A percentile compares a stretch with the other conserved stretches of the same genome.
phyloP scores from a whole-genome alignment of 805 yeast species.

The Wickerhamiella parazyma region DNA sequence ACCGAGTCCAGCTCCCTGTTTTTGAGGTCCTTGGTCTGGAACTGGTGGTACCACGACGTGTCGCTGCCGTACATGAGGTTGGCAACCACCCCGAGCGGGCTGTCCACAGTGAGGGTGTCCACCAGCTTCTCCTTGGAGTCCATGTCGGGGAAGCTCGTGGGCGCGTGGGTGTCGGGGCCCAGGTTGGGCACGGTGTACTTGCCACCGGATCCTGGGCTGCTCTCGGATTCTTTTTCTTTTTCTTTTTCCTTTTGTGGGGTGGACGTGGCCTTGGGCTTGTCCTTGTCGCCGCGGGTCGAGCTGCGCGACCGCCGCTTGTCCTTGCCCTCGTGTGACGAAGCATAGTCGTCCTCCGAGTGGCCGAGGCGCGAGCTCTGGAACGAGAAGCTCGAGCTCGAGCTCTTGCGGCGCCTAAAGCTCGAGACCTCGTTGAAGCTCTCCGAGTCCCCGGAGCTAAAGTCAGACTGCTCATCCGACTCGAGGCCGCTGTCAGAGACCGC shows the following conservation, averaged over 20 bases:
- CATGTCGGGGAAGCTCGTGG: constrained; percentile 40
- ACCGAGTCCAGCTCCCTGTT: constrained; percentile 23
- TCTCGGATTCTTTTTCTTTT: no score
- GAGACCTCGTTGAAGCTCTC: constrained; percentile 7
- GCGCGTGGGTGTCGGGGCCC: constrained; percentile 54
- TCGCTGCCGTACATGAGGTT: constrained; percentile 57
- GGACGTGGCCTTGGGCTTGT: background rate
- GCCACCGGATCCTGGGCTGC: constrained; percentile 1
- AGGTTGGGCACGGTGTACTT: constrained; percentile 28
- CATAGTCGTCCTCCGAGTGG: constrained; percentile 11
- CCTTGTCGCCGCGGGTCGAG: background rate
- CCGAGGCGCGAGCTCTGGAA: constrained; percentile 13
- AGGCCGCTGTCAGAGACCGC: background rate
- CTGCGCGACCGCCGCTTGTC: constrained; percentile 4
- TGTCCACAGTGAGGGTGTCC: constrained; percentile 39
- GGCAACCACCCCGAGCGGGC: constrained; percentile 68
- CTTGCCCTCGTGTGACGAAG: background rate
- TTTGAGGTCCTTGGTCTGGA: constrained; percentile 24
- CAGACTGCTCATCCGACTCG: background rate
- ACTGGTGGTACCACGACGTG: constrained; percentile 32
- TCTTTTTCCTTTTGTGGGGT: constrained; percentile 7
- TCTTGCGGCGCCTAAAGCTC: constrained; percentile 8
- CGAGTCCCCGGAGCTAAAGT: constrained; percentile 6
- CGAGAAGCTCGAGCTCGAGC: constrained; percentile 11
- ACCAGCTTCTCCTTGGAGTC: constrained; percentile 39